phyloP scores from a whole-genome alignment of 805 yeast species.

The Tetrapisispora pingtungensis region DNA sequence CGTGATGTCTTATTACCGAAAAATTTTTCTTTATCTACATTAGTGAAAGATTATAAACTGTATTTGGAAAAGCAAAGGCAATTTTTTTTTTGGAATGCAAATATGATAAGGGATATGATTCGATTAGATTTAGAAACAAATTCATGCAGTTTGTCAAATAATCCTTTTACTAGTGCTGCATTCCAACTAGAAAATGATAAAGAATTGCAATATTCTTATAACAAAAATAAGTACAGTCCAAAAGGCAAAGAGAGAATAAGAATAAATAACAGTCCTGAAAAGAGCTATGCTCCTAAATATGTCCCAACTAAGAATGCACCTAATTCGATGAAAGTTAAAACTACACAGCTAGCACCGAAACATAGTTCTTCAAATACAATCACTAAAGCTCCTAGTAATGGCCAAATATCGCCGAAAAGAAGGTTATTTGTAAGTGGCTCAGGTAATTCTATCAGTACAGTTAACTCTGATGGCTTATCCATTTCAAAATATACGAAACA shows the following conservation, averaged over 20 bases:
- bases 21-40: conserved; percentile 16
- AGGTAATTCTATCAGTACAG: neutral
- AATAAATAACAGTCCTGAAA: neutral
- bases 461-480: neutral
- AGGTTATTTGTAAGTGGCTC: neutral
- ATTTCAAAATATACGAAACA: neutral
- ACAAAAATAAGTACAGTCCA: neutral
- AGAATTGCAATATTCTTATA: neutral
- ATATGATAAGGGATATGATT: conserved; percentile 12
- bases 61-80: conserved; percentile 22
- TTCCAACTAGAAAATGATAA: conserved; percentile 12
- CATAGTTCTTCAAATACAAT: too few relatives aligned
- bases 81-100: conserved; percentile 24
- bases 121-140: conserved; percentile 16
- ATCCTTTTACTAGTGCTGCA: conserved; percentile 26
- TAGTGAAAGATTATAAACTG: conserved; percentile 21
- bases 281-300: conserved; percentile 11
- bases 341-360: neutral
- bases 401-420: neutral
- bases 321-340: neutral
- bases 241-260: neutral
- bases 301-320: conserved; percentile 3
- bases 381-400: neutral
- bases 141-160: conserved; percentile 1
- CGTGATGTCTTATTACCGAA: neutral